These are phyloP conservation scores for Talaromyces sp. DNA, from an alignment of 2,329 filamentous ascomycete species.

Conservation along the genomic window DNA sequence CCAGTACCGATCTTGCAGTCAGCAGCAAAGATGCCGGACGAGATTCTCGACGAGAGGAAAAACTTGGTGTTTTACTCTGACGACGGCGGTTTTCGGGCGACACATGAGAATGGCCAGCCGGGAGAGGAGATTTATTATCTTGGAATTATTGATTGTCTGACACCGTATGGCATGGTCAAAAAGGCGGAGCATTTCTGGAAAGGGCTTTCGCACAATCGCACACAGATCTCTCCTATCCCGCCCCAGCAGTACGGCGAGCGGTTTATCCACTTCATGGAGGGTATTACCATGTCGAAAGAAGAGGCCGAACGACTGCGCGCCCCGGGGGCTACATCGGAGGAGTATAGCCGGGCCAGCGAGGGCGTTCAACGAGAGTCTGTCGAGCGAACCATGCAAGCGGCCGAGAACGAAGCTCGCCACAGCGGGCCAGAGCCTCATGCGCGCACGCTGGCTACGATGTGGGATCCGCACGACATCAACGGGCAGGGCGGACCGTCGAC, in stretches of 20 bases:
- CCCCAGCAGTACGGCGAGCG: constrained; percentile 88
- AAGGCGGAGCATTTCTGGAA: constrained; percentile 97
- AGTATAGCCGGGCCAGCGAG: constrained; percentile 19
- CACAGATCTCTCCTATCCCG: constrained; percentile 86
- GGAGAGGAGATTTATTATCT: constrained; percentile 96
- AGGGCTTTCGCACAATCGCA: constrained; percentile 74
- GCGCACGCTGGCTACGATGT: constrained; percentile 53
- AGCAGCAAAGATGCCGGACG: constrained; percentile 80
- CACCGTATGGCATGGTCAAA: constrained; percentile 94
- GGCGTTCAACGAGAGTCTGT: constrained; percentile 35
- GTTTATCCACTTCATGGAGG: constrained; percentile 86
- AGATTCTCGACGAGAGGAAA: constrained; percentile 69
- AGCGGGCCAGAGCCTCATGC: constrained; percentile 58
- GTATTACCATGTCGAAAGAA: constrained; percentile 84
- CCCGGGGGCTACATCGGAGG: constrained; percentile 23
- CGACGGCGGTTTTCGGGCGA: constrained; percentile 88
- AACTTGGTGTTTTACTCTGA: constrained; percentile 88
- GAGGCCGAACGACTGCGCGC: constrained; percentile 57
- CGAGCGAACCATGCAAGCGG: constrained; percentile 51
- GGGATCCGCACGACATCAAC: constrained; percentile 53
- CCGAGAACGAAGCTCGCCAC: constrained; percentile 59
- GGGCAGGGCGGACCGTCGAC: constrained; percentile 49
- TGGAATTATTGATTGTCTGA: constrained; percentile 96
- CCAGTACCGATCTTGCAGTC: constrained; percentile 88
- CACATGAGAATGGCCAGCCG: constrained; percentile 77